These are phyloP conservation scores for Ascosphaera pollenicola DNA, from an alignment of 2,329 filamentous ascomycete species.

Conservation along the genomic window DNA sequence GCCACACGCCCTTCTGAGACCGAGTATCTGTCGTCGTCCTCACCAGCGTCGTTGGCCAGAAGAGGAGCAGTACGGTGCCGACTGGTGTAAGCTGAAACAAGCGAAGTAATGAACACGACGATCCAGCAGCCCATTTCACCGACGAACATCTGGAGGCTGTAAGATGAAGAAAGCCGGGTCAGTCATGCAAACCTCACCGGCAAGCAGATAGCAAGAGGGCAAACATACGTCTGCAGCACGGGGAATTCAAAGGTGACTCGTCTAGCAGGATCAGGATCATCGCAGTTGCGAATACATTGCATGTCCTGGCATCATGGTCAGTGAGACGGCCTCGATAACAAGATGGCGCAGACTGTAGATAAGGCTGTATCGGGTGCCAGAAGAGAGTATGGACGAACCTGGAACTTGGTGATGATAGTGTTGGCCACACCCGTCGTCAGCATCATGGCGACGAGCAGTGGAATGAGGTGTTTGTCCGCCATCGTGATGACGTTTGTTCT, in stretches of 20 bases:
- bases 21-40: constrained; percentile 24
- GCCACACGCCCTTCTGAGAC: constrained; percentile 25
- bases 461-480: constrained; percentile 50
- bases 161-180: constrained; percentile 4
- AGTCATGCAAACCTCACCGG: not conserved
- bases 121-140: constrained; percentile 95
- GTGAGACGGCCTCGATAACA: too few relatives aligned
- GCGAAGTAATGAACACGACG: constrained; percentile 36
- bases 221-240: constrained; percentile 58
- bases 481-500: constrained; percentile 15
- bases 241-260: constrained; percentile 73
- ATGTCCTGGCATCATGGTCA: constrained; percentile 39
- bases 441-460: constrained; percentile 88
- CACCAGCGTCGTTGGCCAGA: constrained; percentile 31
- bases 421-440: constrained; percentile 90
- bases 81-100: constrained; percentile 8
- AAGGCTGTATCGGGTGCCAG: not conserved
- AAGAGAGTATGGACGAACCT: constrained; percentile 31
- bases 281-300: constrained; percentile 86
- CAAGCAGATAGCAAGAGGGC: not conserved
- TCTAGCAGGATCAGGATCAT: constrained; percentile 41
- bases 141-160: constrained; percentile 74
- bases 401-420: constrained; percentile 89
- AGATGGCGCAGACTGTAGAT: not conserved
- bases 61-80: constrained; percentile 18